Percentiles rank a stretch among this genome's conserved stretches.
These are phyloP conservation scores for Capillidium rhysosporum DNA, from an alignment of 371 early-diverging fungal species.

Conservation along the genomic window DNA sequence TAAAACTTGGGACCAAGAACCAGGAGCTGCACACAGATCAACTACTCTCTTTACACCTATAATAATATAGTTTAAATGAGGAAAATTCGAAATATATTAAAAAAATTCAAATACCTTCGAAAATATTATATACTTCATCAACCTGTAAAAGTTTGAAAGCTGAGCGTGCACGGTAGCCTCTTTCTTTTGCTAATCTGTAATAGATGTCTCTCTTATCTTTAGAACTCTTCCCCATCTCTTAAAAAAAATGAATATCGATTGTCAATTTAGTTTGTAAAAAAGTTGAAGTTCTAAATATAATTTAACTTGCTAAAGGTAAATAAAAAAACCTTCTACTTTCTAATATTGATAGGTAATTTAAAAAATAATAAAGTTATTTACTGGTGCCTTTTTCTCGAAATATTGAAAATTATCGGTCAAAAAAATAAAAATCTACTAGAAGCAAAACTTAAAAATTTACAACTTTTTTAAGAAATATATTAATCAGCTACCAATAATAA, in stretches of 20 bases:
- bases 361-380: no score
- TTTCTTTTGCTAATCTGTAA: slow-evolving; percentile 90
- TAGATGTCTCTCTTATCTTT: slow-evolving; percentile 95
- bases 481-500: no score
- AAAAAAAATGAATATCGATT: neutral
- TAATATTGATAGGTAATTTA: no score
- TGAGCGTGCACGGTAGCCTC: slow-evolving; percentile 92
- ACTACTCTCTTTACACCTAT: slow-evolving; percentile 42
- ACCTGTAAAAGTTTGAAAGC: slow-evolving; percentile 97
- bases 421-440: no score
- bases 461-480: no score
- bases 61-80: neutral
- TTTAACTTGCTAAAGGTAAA: no score
- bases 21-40: slow-evolving; percentile 98
- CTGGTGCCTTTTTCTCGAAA: no score
- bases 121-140: slow-evolving; percentile 82
- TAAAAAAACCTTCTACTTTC: neutral
- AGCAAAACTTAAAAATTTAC: no score
- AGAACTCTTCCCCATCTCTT: slow-evolving; percentile 56
- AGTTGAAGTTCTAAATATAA: no score
- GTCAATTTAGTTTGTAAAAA: no score
- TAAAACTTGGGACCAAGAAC: slow-evolving; percentile 98
- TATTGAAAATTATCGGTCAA: no score
- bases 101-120: slow-evolving; percentile 32
- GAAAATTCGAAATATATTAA: neutral